Evolutionary conservation across 495 filamentous ascomycete species (phyloP).

Genomic region (Margaritispora aquatica): DNA sequence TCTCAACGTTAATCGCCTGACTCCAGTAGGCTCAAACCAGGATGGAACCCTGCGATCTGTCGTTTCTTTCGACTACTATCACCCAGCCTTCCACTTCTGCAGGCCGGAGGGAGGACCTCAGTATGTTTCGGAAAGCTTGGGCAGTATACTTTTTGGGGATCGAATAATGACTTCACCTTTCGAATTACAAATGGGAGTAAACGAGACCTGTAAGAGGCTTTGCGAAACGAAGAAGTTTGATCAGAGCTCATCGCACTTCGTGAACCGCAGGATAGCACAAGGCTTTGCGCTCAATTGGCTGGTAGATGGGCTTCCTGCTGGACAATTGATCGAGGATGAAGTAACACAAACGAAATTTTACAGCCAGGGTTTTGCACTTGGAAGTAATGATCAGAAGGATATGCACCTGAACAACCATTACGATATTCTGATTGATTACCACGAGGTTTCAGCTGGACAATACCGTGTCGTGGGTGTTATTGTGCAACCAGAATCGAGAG

Average conservation of each 20-base stretch:
- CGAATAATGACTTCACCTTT: conserved; percentile 90
- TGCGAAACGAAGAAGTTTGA: conserved; percentile 64
- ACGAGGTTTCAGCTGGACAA: conserved; percentile 59
- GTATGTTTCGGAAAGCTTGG: conserved; percentile 78
- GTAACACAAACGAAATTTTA: conserved; percentile 71
- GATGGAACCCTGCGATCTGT: conserved; percentile 84
- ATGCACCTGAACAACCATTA: conserved; percentile 84
- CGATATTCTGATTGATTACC: conserved; percentile 90
- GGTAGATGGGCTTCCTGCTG: conserved; percentile 88
- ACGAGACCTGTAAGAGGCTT: conserved; percentile 78
- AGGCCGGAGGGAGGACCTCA: conserved; percentile 65
- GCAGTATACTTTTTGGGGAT: conserved; percentile 95
- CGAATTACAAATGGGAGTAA: conserved; percentile 73
- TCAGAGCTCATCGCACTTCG: conserved; percentile 62
- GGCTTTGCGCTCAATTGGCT: conserved; percentile 92
- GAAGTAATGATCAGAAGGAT: conserved; percentile 49
- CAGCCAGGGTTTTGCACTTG: conserved; percentile 81
- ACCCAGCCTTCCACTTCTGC: conserved; percentile 81
- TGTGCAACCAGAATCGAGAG: conserved; percentile 71
- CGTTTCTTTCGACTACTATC: conserved; percentile 93
- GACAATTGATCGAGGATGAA: conserved; percentile 67
- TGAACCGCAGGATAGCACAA: conserved; percentile 73
- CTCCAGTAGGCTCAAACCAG: conserved; percentile 65
- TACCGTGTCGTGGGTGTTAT: conserved; percentile 87
- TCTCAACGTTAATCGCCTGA: conserved; percentile 87